These are phyloP conservation scores for Yamadazyma epiphylla DNA, from an alignment of 1,139 yeast species.

Conservation along the genomic window DNA sequence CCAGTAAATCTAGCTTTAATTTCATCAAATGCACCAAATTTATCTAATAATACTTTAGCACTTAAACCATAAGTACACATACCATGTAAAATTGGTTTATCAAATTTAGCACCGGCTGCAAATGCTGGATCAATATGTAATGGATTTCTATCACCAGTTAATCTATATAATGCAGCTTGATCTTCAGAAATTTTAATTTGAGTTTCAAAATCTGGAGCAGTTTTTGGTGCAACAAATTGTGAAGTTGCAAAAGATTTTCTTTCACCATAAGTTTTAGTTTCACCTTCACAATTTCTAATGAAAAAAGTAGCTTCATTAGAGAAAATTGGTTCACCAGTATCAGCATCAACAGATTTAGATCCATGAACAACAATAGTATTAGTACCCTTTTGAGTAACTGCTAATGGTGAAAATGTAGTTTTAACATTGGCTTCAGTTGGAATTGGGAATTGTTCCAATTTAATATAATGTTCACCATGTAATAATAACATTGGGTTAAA, in stretches of 20 bases:
- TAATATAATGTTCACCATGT: slow-evolving; percentile 95
- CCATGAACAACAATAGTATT: slow-evolving; percentile 83
- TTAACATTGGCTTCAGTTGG: slow-evolving; percentile 66
- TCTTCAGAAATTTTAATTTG: slow-evolving; percentile 62
- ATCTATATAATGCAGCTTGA: slow-evolving; percentile 86
- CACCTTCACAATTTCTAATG: slow-evolving; percentile 78
- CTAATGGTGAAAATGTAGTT: slow-evolving; percentile 66
- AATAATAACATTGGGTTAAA: slow-evolving; percentile 86
- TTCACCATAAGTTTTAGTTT: slow-evolving; percentile 45
- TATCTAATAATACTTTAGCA: slow-evolving; percentile 71
- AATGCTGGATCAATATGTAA: slow-evolving; percentile 90
- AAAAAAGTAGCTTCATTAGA: slow-evolving; percentile 85
- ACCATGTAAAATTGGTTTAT: slow-evolving; percentile 88
- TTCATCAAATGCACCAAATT: slow-evolving; percentile 79
- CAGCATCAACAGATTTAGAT: slow-evolving; percentile 63
- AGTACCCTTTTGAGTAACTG: slow-evolving; percentile 81
- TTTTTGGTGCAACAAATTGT: slow-evolving; percentile 62
- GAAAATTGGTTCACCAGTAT: slow-evolving; percentile 68
- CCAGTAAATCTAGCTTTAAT: slow-evolving; percentile 90
- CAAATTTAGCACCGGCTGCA: slow-evolving; percentile 87
- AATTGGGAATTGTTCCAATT: slow-evolving; percentile 72
- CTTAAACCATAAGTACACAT: slow-evolving; percentile 83
- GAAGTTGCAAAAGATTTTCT: slow-evolving; percentile 60
- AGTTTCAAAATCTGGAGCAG: slow-evolving; percentile 62
- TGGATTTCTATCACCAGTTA: slow-evolving; percentile 94